Evolutionary conservation across 2,329 filamentous ascomycete species (phyloP), one percentile per base, ranked within the genome.

Genomic region (Cytospora chrysosperma): DNA sequence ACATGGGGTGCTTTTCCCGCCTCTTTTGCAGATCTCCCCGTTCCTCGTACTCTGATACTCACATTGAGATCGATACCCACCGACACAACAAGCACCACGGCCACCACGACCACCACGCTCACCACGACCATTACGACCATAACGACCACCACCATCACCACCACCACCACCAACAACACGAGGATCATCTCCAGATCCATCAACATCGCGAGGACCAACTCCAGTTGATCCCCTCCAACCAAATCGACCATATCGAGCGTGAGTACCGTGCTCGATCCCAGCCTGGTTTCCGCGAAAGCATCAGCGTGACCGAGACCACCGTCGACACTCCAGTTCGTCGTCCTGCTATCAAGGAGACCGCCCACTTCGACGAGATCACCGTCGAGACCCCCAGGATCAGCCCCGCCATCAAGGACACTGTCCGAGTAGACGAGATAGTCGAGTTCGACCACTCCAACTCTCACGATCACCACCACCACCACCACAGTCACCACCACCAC

Each of bases 231-330:
- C 58, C 62, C 40, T 75, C 80, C 71, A 73, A 73, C 70, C 77
- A 82, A 69, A 81, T 89, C 75, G 87, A 89, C 78, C 75, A 84
- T 69, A 85, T 85, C 73, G 87, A 89, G 78, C 85, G 84, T 77
- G 81, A 88, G 77, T 88, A 88, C 76, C 86, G 86, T 73, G 78
- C 85, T 74, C 84, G 83, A 69, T 79, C 81, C 77, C 84, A 85
- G 70, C 80, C 83, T 69, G 76, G 74, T 73, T 80, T 79, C 75
- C 69, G 69, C 62, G 75, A 81, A 66, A 74, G 79, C 59, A 69
- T 72, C 64, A 66, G 68, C 62, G 72, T 74, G 53, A 73, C 70
- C 68, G 73, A 73, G 62, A 70, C 73, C 67, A 77, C 77, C 67
- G 70, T 78, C 69, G 76, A 77, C 65, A 65, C 65, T 51, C 70